phyloP scores from a whole-genome alignment of 192 early-diverging fungal species.

The Coemansia sp. region DNA sequence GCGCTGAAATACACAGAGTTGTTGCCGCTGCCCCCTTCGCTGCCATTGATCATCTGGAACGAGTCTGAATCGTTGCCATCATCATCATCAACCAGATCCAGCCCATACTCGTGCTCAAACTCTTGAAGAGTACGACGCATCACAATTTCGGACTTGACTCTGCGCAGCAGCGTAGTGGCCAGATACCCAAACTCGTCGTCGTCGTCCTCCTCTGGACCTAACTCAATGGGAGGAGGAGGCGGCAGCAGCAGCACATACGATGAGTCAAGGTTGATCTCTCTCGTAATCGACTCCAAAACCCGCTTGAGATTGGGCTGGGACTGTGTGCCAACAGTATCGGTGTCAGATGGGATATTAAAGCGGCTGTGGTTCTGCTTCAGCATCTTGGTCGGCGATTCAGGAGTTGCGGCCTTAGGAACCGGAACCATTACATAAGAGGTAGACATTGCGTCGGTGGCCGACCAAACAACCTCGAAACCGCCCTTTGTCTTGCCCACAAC shows the following conservation, averaged over 20 bases:
- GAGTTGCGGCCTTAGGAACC: slow-evolving; percentile 34
- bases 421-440: slow-evolving; percentile 56
- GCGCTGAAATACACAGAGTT: slow-evolving; percentile 56
- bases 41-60: slow-evolving; percentile 50
- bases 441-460: slow-evolving; percentile 41
- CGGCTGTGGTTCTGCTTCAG: slow-evolving; percentile 44
- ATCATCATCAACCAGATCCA: slow-evolving; percentile 24
- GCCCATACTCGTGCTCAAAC: slow-evolving; percentile 50
- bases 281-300: slow-evolving; percentile 51
- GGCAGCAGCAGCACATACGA: slow-evolving; percentile 53
- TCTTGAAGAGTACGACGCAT: slow-evolving; percentile 52
- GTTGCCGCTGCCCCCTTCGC: slow-evolving; percentile 43
- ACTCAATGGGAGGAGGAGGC: slow-evolving; percentile 44
- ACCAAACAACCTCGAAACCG: slow-evolving; percentile 55
- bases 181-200: slow-evolving; percentile 56
- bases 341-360: slow-evolving; percentile 14
- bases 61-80: slow-evolving; percentile 42
- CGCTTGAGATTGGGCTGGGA: slow-evolving; percentile 56
- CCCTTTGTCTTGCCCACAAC: slow-evolving; percentile 53
- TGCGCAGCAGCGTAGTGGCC: slow-evolving; percentile 29
- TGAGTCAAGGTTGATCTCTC: slow-evolving; percentile 55
- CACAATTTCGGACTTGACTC: slow-evolving; percentile 48
- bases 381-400: slow-evolving; percentile 55
- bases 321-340: slow-evolving; percentile 43
- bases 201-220: slow-evolving; percentile 34